Evolutionary conservation across 306 rosid species (phyloP), one percentile per base, ranked within the genome.

Genomic region (Vigna mungo): DNA sequence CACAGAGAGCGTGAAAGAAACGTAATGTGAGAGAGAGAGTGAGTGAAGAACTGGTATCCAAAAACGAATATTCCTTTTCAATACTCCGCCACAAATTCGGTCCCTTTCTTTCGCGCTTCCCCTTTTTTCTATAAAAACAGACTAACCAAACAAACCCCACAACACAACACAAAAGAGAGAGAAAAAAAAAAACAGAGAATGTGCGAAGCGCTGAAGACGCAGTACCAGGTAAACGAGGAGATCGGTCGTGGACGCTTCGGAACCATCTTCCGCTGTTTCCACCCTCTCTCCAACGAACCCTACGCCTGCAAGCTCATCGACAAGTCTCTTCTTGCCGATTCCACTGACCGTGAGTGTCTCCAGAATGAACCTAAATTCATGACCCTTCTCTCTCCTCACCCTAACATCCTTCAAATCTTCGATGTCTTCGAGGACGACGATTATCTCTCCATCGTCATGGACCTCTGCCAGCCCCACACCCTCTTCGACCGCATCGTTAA

Each of bases 191-290:
- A 14, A 2, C 0, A 0, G 32, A 61, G 18, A 72, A 95, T 95
- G 97, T 86, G 90, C 46, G 88, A 87, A 52, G 47, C 84, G 34
- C 71, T 89, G 7, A 82, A 85, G 23, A 48, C 61, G 12, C 81
- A 91, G 3, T 92, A 92, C 93, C 83, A 89, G 51, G 48, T 92
- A 54, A 71, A 84, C 39, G 97, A 95, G 17, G 98, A 92, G 73
- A 90, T 95, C 61, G 98, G 97, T 3, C 88, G 96, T 0, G 98
- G 97, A 1, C 82, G 91, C 1, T 90, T 95, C 82, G 97, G 97
- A 63, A 92, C 87, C 63, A 85, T 95, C 56, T 80, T 75, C 68
- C 93, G 96, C 3, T 94, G 91, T 46, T 88, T 84, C 67, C 64
- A 87, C 69, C 86, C 86, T 0, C 32, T 39, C 59, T 17, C 90